Evolutionary conservation across 2,329 filamentous ascomycete species (phyloP), one percentile per base, ranked within the genome.

Genomic region (Curvularia hawaiiensis): DNA sequence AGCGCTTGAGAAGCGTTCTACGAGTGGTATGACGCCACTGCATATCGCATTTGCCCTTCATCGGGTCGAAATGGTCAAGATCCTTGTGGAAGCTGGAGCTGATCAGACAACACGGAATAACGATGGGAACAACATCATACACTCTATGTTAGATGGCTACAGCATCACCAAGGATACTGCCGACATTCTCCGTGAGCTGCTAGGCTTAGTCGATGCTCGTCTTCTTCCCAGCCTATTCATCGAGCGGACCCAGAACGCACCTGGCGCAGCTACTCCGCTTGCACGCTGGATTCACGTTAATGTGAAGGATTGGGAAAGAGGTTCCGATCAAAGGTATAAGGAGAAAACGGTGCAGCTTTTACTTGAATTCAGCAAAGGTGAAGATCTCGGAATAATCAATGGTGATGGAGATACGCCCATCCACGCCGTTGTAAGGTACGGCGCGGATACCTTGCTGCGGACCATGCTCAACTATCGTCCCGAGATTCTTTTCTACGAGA

Each of bases 21-120:
- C 45, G 3, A 69, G 78, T 8, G 85, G 85, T 0, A 78, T 83
- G 50, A 93, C 90, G 0, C 90, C 91, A 1, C 79, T 96, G 1
- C 82, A 87, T 54, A 72, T 91, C 10, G 90, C 91, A 1, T 88
- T 87, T 60, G 76, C 80, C 2, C 76, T 85, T 3, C 82, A 84
- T 11, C 82, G 83, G 20, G 65, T 81, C 16, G 78, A 85, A 1
- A 82, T 84, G 20, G 83, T 84, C 16, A 84, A 85, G 66, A 78
- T 85, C 0, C 81, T 96, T 35, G 81, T 94, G 50, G 78, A 82
- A 1, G 85, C 84, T 26, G 90, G 89, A 3, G 90, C 90, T 2
- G 86, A 95, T 68, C 88, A 91, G 68, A 84, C 85, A 1, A 78
- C 78, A 33, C 87, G 87, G 24, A 88, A 91, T 68, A 77, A 76